These are phyloP conservation scores for Haplosporangium gracile DNA, from an alignment of 192 early-diverging fungal genomes.

Conservation along the genomic window DNA sequence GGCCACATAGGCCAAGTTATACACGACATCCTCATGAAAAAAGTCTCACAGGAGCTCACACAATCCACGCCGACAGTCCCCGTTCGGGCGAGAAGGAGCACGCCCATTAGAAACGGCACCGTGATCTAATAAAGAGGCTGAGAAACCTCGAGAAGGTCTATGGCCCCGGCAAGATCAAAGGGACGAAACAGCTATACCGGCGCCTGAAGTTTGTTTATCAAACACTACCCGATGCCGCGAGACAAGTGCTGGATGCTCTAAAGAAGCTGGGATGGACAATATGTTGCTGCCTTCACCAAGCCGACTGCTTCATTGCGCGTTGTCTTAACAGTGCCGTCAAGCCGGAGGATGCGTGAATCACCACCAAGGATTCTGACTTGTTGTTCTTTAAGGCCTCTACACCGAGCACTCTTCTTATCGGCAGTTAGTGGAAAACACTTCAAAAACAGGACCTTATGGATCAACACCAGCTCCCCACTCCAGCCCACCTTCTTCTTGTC, in stretches of 20 bases:
- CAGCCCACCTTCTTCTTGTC: not conserved
- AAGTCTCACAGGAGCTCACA: not conserved
- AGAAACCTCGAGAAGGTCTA: not conserved
- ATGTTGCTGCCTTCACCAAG: slow-evolving; percentile 1
- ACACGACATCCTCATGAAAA: too few species aligned
- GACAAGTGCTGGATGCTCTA: slow-evolving; percentile 1
- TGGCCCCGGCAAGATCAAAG: not conserved
- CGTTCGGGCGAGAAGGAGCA: not conserved
- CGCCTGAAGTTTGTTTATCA: slow-evolving; percentile 7
- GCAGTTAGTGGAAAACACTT: not conserved
- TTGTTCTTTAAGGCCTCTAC: not conserved
- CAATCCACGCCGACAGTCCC: not conserved
- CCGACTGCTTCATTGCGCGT: slow-evolving; percentile 11
- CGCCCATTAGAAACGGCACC: not conserved
- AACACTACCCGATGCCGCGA: not conserved
- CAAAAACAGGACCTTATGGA: slow-evolving; percentile 6
- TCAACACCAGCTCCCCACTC: not conserved
- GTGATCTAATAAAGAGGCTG: not conserved
- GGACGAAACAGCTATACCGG: not conserved
- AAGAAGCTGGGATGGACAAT: not conserved
- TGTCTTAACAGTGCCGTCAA: not conserved
- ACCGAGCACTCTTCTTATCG: slow-evolving; percentile 3
- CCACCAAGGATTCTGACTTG: slow-evolving; percentile 15
- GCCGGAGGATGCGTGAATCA: not conserved
- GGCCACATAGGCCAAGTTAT: not conserved